Conservation (phyloP, 225 moss, liverwort and hornwort genomes). For the Thuidium tamariscinum region DNA sequence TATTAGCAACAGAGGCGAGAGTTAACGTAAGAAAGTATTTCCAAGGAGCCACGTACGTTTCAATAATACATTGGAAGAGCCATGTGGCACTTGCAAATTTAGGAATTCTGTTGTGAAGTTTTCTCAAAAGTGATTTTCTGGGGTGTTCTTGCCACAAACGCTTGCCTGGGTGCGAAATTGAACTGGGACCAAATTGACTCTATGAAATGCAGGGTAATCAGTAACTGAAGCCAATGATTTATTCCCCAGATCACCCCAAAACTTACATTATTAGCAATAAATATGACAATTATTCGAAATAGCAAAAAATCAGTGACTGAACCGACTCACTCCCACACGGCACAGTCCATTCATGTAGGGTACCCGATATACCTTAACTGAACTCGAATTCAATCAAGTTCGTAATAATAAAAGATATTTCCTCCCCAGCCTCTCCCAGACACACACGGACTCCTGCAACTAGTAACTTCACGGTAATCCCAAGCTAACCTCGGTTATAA, state of each 20-base stretch:
- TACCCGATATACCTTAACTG: background rate
- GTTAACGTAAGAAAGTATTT: no score
- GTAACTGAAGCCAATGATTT: no score
- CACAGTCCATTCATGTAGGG: background rate
- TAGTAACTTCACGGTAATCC: background rate
- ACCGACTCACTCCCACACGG: background rate
- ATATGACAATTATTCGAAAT: background rate
- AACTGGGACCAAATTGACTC: background rate
- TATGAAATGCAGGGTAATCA: no score
- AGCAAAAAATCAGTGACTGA: background rate
- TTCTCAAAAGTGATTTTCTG: background rate
- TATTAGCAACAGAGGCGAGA: background rate
- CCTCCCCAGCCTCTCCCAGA: background rate
- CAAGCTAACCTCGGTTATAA: background rate
- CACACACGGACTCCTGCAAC: background rate
- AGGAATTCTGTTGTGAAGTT: no score
- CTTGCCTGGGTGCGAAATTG: background rate
- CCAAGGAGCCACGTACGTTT: background rate
- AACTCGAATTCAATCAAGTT: background rate
- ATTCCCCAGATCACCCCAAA: background rate
- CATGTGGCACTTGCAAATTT: background rate
- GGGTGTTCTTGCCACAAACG: background rate
- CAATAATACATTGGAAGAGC: no score
- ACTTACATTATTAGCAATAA: background rate
- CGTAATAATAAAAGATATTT: background rate